Conservation (phyloP, 1,139 yeast species). For the Yamadazyma pseudoaaseri region DNA sequence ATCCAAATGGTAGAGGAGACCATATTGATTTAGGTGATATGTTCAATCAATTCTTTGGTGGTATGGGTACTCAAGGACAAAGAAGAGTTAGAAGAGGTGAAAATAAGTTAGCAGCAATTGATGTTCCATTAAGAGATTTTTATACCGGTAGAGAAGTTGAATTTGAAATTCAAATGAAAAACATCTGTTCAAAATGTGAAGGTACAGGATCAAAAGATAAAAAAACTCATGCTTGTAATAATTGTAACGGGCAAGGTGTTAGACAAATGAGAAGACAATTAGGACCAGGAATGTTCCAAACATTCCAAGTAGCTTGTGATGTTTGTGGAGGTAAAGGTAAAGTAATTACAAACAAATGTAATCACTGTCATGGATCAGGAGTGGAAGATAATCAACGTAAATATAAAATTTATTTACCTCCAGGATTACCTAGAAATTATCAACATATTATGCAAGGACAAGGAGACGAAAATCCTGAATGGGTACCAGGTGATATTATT, state of each 20-base stretch:
- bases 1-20: slow-evolving; percentile 57
- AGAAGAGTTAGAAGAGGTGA: slow-evolving; percentile 57
- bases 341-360: slow-evolving; percentile 61
- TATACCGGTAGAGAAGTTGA: slow-evolving; percentile 66
- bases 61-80: slow-evolving; percentile 39
- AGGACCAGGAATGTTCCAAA: slow-evolving; percentile 90
- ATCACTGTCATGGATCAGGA: slow-evolving; percentile 68
- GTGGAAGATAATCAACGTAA: slow-evolving; percentile 55
- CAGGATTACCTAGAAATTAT: slow-evolving; percentile 68
- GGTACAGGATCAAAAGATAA: slow-evolving; percentile 90
- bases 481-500: slow-evolving; percentile 75
- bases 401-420: slow-evolving; percentile 61
- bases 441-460: slow-evolving; percentile 66
- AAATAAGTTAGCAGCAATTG: slow-evolving; percentile 56
- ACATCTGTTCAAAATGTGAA: slow-evolving; percentile 70
- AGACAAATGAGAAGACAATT: slow-evolving; percentile 67
- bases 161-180: slow-evolving; percentile 67
- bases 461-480: slow-evolving; percentile 82
- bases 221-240: slow-evolving; percentile 56
- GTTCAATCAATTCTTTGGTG: slow-evolving; percentile 76
- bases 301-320: slow-evolving; percentile 76
- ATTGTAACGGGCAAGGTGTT: slow-evolving; percentile 77
- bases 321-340: slow-evolving; percentile 78
- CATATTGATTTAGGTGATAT: slow-evolving; percentile 61
- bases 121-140: slow-evolving; percentile 61